A percentile compares a stretch with the other conserved stretches of the same genome.
Evolutionary conservation across 805 yeast species (phyloP).

Genomic region (Dipodascopsis uninucleata): DNA sequence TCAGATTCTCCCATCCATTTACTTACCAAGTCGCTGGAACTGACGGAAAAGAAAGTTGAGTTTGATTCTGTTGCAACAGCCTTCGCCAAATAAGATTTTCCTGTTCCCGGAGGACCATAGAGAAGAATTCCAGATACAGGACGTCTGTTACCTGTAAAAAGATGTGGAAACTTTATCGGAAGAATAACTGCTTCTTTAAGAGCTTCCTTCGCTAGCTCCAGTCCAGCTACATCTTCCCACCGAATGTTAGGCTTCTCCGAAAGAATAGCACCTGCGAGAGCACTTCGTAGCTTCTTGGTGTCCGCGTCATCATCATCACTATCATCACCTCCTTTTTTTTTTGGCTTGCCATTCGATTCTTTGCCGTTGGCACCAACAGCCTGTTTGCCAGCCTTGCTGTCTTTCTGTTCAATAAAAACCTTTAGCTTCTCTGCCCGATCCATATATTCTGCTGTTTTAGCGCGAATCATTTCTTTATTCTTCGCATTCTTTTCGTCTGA

Average conservation of each 20-base stretch:
- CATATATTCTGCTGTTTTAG: slow-evolving; percentile 86
- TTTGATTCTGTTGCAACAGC: slow-evolving; percentile 99
- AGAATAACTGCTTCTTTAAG: slow-evolving; percentile 94
- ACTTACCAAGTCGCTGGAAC: slow-evolving; percentile 92
- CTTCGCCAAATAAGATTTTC: slow-evolving; percentile 93
- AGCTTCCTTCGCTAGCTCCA: slow-evolving; percentile 93
- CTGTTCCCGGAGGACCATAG: slow-evolving; percentile 96
- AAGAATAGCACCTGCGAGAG: slow-evolving; percentile 76
- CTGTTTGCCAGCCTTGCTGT: slow-evolving; percentile 39
- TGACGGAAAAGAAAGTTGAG: slow-evolving; percentile 91
- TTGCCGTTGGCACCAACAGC: slow-evolving; percentile 28
- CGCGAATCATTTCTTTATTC: slow-evolving; percentile 81
- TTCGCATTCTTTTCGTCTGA: slow-evolving; percentile 78
- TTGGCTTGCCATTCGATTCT: slow-evolving; percentile 23
- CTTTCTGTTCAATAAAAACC: slow-evolving; percentile 70
- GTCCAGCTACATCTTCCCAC: slow-evolving; percentile 96
- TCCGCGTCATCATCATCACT: slow-evolving; percentile 68
- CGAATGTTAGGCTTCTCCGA: slow-evolving; percentile 87
- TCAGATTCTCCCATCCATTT: slow-evolving; percentile 99
- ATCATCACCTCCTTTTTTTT: slow-evolving; percentile 40
- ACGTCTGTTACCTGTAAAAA: slow-evolving; percentile 89
- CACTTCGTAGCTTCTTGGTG: slow-evolving; percentile 83
- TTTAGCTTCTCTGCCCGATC: slow-evolving; percentile 92
- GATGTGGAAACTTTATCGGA: slow-evolving; percentile 93
- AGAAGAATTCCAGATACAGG: slow-evolving; percentile 87